Evolutionary conservation across 192 early-diverging fungal genomes (phyloP), one percentile per base, ranked within the genome.

Genomic region (Jimgerdemannia lactiflua): DNA sequence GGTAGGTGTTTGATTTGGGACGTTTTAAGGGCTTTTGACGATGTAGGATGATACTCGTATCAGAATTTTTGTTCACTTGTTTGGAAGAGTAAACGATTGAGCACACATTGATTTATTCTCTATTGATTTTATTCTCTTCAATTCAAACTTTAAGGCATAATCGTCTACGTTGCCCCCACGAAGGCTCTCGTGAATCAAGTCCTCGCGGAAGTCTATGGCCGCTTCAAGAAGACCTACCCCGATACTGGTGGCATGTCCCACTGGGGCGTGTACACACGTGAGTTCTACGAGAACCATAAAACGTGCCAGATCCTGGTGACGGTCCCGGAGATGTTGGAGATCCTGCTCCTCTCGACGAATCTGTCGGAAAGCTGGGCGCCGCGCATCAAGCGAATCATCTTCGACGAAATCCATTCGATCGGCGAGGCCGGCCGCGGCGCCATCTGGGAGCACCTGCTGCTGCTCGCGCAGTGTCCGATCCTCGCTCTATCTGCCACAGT

Each of bases 151-250:
- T 42, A n/a, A 74, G 72, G 66, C 43, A 43, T 77, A 8, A 64
- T 75, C 11, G 63, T 85, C 39, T 86, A 86, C 64, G 85, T 86
- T 54, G 84, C 84, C 29, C 84, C 84, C 20, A 86, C 84, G 0
- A 86, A 86, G 41, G 77, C 84, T 6, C 75, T 86, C 4, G 84
- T 85, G 4, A 86, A 86, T 65, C 84, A 86, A 66, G 75, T 86
- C 10, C 76, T 80, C 4, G 84, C 84, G 4, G 84, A 86, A 43
- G 71, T 86, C 43, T 81, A 81, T 42, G 84, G 83, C 7, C 69
- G 84, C 20, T 85, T 86, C 71, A 69, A 67, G 2, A 86, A 85
- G 64, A 64, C 39, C 43, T 85, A 86, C 64, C 49, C 49, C 11
- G 59, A 67, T 4, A 42, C 75, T 6, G 39, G 70, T 14, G 78